Evolutionary conservation across 495 filamentous ascomycete genomes (phyloP).

Genomic region (Trichoderma gamsii): DNA sequence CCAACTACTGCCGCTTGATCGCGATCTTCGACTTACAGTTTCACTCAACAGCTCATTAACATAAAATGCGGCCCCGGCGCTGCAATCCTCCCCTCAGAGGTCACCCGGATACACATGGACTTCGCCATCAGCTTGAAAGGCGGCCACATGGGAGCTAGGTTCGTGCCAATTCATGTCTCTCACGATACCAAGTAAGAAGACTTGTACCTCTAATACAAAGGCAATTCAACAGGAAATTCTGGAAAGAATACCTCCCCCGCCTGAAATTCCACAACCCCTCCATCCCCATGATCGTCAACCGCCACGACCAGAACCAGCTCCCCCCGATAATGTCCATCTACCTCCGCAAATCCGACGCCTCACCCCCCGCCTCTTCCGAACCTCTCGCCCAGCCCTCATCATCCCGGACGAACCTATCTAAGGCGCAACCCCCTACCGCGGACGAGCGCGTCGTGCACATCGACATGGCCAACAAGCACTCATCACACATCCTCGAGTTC

Average conservation of each 20-base stretch:
- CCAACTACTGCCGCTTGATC: not conserved
- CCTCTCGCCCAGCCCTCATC: constrained; percentile 30
- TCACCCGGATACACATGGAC: constrained; percentile 77
- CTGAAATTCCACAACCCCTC: constrained; percentile 92
- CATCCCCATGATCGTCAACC: constrained; percentile 73
- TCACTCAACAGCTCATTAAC: constrained; percentile 53
- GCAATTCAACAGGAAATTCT: constrained; percentile 63
- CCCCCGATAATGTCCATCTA: constrained; percentile 70
- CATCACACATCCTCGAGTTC: constrained; percentile 58
- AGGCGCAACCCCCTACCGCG: constrained; percentile 37
- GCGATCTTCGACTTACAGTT: not conserved
- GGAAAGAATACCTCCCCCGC: constrained; percentile 71
- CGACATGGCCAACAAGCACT: constrained; percentile 56
- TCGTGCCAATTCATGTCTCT: constrained; percentile 20
- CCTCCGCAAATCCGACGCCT: constrained; percentile 43
- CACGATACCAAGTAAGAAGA: not conserved
- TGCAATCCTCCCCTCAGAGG: constrained; percentile 67
- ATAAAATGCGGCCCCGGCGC: constrained; percentile 76
- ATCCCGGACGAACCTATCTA: constrained; percentile 28
- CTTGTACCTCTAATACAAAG: not conserved
- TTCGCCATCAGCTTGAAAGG: constrained; percentile 61
- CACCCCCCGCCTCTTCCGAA: constrained; percentile 24
- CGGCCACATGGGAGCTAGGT: constrained; percentile 80
- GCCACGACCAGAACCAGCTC: constrained; percentile 48
- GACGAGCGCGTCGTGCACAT: constrained; percentile 47